phyloP scores from a whole-genome alignment of 2,329 filamentous ascomycete genomes.

The Sphaerostilbella broomeana region DNA sequence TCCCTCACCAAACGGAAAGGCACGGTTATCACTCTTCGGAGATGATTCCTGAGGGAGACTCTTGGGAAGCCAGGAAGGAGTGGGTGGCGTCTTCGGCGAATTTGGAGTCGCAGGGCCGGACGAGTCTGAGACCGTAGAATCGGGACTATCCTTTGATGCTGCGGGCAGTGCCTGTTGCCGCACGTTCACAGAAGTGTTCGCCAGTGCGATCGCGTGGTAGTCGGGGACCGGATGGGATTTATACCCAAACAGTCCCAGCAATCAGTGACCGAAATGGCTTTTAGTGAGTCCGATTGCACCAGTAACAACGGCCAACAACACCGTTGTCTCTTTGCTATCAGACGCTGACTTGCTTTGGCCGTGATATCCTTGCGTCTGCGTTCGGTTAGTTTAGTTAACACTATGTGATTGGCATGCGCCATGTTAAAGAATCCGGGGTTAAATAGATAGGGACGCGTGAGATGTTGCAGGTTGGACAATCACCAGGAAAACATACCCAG shows the following conservation, averaged over 20 bases:
- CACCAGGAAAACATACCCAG: too few relatives aligned
- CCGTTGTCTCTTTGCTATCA: too few relatives aligned
- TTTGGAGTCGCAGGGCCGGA: slow-evolving; percentile 27
- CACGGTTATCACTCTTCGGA: slow-evolving; percentile 18
- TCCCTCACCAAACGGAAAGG: slow-evolving; percentile 17
- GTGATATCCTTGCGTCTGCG: too few relatives aligned
- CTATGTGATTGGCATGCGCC: too few relatives aligned
- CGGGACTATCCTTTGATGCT: slow-evolving; percentile 25
- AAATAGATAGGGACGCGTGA: too few relatives aligned
- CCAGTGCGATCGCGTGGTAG: slow-evolving; percentile 26
- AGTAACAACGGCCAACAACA: too few relatives aligned
- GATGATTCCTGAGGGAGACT: slow-evolving; percentile 18
- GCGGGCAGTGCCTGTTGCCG: slow-evolving; percentile 28
- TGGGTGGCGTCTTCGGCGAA: slow-evolving; percentile 31
- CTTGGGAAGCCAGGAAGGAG: slow-evolving; percentile 26
- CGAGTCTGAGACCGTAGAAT: slow-evolving; percentile 27
- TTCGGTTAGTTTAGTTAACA: too few relatives aligned
- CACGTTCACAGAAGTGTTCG: slow-evolving; percentile 26
- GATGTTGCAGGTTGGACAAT: too few relatives aligned
- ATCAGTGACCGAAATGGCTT: background rate
- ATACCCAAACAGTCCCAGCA: slow-evolving; percentile 30
- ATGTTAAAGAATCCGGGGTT: too few relatives aligned
- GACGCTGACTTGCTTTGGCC: too few relatives aligned
- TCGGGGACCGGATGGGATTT: slow-evolving; percentile 27
- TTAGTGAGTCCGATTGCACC: too few relatives aligned